Percentiles rank a stretch among this genome's conserved stretches.
phyloP scores from a whole-genome alignment of 1,284 basidiomycete species.

The Sporisorium scitamineum region DNA sequence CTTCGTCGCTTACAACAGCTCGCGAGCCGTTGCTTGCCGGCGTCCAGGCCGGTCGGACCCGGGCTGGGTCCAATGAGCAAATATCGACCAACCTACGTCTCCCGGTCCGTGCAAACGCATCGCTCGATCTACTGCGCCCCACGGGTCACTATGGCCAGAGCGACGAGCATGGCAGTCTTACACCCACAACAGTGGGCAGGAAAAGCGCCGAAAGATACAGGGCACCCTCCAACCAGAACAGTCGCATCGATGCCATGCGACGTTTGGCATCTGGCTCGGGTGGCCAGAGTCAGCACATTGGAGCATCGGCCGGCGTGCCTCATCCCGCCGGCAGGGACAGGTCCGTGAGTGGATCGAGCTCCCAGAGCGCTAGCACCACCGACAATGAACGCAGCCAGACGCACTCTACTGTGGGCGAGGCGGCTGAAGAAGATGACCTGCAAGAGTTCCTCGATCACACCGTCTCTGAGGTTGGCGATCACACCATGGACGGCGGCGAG shows the following conservation, averaged over 20 bases:
- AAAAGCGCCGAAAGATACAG: constrained; percentile 16
- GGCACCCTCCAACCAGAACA: constrained; percentile 11
- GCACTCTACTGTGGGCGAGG: constrained; percentile 13
- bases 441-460: constrained; percentile 49
- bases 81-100: not conserved
- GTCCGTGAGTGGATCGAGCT: constrained; percentile 37
- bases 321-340: constrained; percentile 13
- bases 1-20: constrained; percentile 35
- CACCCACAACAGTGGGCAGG: not conserved
- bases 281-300: not conserved
- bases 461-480: constrained; percentile 12
- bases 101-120: constrained; percentile 17
- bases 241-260: constrained; percentile 30
- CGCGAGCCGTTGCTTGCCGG: constrained; percentile 11
- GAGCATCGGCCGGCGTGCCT: not conserved
- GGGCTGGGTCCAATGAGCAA: constrained; percentile 45
- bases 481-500: constrained; percentile 33
- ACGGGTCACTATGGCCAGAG: constrained; percentile 7
- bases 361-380: constrained; percentile 26
- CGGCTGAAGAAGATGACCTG: constrained; percentile 34
- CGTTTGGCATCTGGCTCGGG: constrained; percentile 4
- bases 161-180: constrained; percentile 1
- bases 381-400: constrained; percentile 30
- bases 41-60: constrained; percentile 11
- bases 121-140: constrained; percentile 38